Conservation (phyloP, 495 filamentous ascomycete species). For the Penicillium tannophilum region DNA sequence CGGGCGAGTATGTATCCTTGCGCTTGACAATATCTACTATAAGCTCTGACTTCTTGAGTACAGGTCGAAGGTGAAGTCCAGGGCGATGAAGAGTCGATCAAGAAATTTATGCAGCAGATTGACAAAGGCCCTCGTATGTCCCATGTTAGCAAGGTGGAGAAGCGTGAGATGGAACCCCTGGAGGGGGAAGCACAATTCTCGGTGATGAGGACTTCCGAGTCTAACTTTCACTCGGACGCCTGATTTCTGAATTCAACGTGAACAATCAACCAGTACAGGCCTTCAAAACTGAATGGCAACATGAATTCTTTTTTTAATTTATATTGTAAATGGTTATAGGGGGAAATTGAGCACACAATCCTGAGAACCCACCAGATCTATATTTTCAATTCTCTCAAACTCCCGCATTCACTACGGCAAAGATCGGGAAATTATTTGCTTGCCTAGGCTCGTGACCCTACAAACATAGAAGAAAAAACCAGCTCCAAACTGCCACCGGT, state of each 20-base stretch:
- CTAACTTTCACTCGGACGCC: slow-evolving; percentile 23
- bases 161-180: slow-evolving; percentile 59
- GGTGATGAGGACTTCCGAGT: slow-evolving; percentile 43
- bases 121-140: slow-evolving; percentile 70
- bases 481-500: background rate
- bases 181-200: slow-evolving; percentile 67
- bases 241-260: background rate
- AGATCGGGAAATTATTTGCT: background rate
- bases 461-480: background rate
- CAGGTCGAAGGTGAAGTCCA: slow-evolving; percentile 93
- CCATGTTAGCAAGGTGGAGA: slow-evolving; percentile 72
- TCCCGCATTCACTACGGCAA: background rate
- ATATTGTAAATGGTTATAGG: too few species aligned
- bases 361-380: slow-evolving; percentile 1
- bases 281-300: background rate
- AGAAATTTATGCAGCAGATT: slow-evolving; percentile 73
- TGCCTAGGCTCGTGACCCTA: background rate
- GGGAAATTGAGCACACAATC: too few species aligned
- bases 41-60: background rate
- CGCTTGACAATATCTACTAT: background rate
- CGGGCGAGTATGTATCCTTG: slow-evolving; percentile 56
- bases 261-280: background rate
- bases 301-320: background rate
- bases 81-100: slow-evolving; percentile 62
- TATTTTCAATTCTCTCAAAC: slow-evolving; percentile 4